phyloP scores from a whole-genome alignment of 2,329 filamentous ascomycete genomes.

The Rutstroemia sp. region DNA sequence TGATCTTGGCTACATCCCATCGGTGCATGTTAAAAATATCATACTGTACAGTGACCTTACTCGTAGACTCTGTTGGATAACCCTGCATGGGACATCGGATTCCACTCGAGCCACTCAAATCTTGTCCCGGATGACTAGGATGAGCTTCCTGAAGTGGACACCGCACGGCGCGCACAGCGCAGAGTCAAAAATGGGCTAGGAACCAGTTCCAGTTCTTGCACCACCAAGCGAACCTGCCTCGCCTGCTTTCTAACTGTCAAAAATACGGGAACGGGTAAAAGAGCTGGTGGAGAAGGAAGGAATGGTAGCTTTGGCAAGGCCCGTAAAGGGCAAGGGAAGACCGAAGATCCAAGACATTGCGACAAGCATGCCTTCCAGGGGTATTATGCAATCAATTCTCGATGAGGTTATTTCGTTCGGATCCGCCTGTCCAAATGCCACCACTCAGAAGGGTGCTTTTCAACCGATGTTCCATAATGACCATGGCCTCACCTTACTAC shows the following conservation, averaged over 20 bases:
- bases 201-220: background rate
- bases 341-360: no score
- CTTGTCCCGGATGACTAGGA: constrained; percentile 1
- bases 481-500: no score
- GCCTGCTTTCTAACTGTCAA: background rate
- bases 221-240: background rate
- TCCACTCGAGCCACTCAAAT: background rate
- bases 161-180: background rate
- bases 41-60: background rate
- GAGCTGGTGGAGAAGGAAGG: no score
- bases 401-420: background rate
- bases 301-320: no score
- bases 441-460: background rate
- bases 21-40: background rate
- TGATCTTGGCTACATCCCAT: no score
- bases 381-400: constrained; percentile 1
- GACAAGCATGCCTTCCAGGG: background rate
- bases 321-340: no score
- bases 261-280: no score
- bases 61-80: no score
- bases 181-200: background rate
- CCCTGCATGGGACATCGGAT: no score
- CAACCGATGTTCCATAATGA: background rate
- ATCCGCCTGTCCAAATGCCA: background rate
- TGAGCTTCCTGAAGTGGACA: constrained; percentile 6